Percentiles rank a stretch among this genome's conserved stretches.
Conservation (phyloP, 129 eudicot species). For the Flaveria brownii region DNA sequence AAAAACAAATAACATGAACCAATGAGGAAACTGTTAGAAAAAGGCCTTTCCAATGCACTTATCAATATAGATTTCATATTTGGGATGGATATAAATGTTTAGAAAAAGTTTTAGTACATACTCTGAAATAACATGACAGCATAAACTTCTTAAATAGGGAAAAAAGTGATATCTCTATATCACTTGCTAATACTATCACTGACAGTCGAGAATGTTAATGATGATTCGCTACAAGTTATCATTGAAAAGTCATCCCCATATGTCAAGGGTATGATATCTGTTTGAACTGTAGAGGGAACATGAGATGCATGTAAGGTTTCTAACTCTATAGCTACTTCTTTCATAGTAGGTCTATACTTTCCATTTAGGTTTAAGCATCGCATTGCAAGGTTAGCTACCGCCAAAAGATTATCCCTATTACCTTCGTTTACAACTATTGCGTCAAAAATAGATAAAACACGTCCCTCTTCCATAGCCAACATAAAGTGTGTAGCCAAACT, state of each 20-base stretch:
- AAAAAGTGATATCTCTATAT: neutral
- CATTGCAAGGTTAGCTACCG: conserved; percentile 27
- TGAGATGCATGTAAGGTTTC: conserved; percentile 17
- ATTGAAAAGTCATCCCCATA: neutral
- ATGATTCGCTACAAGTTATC: neutral
- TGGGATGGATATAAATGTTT: too few species aligned
- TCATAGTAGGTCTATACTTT: conserved; percentile 40
- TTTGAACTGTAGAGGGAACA: neutral
- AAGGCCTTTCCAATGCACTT: too few species aligned
- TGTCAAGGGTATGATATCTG: neutral
- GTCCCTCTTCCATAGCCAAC: conserved; percentile 36
- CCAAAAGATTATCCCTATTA: neutral
- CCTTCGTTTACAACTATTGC: conserved; percentile 19
- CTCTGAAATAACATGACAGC: neutral
- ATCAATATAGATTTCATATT: too few species aligned
- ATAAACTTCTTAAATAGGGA: neutral
- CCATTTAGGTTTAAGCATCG: conserved; percentile 30
- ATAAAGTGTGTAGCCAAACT: conserved; percentile 26
- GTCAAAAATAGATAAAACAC: conserved; percentile 32
- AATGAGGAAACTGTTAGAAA: too few species aligned
- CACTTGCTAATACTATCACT: neutral
- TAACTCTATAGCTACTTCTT: conserved; percentile 31
- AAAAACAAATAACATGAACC: too few species aligned
- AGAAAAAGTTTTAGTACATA: neutral
- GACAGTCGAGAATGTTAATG: neutral